Base-by-base conservation (phyloP, 306 rosid species). In the Arachis stenosperma region DNA sequence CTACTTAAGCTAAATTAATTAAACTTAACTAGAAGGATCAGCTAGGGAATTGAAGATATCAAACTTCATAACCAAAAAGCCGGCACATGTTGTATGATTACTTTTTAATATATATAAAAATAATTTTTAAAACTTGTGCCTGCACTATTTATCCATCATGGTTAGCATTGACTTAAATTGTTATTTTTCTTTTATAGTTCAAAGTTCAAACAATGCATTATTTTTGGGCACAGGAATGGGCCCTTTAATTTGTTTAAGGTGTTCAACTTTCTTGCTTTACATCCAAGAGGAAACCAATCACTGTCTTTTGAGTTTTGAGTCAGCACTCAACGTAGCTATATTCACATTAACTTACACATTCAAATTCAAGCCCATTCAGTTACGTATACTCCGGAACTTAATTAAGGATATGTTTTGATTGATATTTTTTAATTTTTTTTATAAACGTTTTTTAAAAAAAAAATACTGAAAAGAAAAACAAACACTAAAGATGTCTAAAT, bases 131-230 rank as follows among this genome's bases (percentile, higher is more conserved):
- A 33, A 33, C 52, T 47, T 47, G 10, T 46, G 30, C 59, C 48
- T 59, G 77, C 78, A 71, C 56, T 56, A 60, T 73, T 67, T 33
- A 60, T 73, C 70, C 67, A 83, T 82, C 81, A 67, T 89, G 78
- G 77, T 74, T 57, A 36, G 75, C 81, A 85, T 87, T 84, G 96
- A 87, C 96, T 87, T 78, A 60, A 84, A 67, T 41, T 71, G 62
- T 74, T 33, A 33, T 36, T 69, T 70, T 73, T 70, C 67, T 67
- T 73, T 84, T 67, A 33, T 62, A 47, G 62, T 81, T 81, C 86
- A 86, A 86, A 47, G 62, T 81, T 81, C 86, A 86, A 86, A 76
- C 76, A 43, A 43, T 30, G 72, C 78, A 86, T 80, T 73, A 71
- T 75, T 67, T 73, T 73, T 22, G 65, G 69, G 69, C 82, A 67